phyloP scores from a whole-genome alignment of 2,329 filamentous ascomycete species.

The Sarocladium kiliense region DNA sequence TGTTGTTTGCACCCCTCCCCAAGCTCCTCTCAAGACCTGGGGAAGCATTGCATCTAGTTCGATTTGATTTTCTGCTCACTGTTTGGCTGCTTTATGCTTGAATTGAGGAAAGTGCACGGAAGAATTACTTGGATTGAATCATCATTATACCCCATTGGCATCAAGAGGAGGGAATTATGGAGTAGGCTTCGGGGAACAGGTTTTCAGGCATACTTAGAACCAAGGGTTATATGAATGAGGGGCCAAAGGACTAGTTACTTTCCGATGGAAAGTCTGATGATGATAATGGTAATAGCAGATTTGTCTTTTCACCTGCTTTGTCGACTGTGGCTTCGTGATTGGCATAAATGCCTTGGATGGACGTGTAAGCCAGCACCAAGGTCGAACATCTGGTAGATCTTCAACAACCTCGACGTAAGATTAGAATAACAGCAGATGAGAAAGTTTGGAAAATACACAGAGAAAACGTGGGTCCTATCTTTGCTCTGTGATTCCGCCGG shows the following conservation, averaged over 20 bases:
- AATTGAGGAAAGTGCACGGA: neutral
- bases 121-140: neutral
- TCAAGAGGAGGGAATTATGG: slow-evolving; percentile 3
- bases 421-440: too few relatives aligned
- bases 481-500: too few relatives aligned
- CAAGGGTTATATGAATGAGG: neutral
- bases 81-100: neutral
- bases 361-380: too few relatives aligned
- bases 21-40: neutral
- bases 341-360: too few relatives aligned
- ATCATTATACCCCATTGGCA: slow-evolving; percentile 10
- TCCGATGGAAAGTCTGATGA: neutral
- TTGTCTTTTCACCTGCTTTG: too few relatives aligned
- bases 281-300: slow-evolving; percentile 8
- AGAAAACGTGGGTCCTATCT: too few relatives aligned
- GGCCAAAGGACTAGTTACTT: neutral
- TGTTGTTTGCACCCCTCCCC: neutral
- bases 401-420: too few relatives aligned
- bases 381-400: too few relatives aligned
- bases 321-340: too few relatives aligned
- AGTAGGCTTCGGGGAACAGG: neutral
- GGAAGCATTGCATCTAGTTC: neutral
- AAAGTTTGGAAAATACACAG: too few relatives aligned
- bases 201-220: neutral
- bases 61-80: neutral